Evolutionary conservation across 305 asterid species (phyloP), one percentile per base, ranked within the genome.

Genomic region (Fraxinus xanthoxyloides): DNA sequence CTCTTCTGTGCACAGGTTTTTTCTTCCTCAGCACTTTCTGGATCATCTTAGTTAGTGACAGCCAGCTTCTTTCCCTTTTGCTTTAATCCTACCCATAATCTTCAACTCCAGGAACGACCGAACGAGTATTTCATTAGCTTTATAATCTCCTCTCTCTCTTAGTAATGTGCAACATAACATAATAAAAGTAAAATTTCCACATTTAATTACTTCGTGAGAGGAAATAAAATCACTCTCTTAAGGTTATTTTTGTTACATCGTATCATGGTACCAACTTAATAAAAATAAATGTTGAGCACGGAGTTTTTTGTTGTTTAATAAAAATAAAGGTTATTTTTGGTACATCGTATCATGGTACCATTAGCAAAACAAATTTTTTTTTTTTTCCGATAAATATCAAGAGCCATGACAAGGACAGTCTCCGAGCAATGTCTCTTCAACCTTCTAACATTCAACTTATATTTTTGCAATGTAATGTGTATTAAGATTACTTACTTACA

Each of bases 71-170:
- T 84, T 36, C 82, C 73, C 82, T 83, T 80, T 32, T 32, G 81
- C 82, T 86, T 67, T 82, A 72, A 77, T 82, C 75, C 80, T 83
- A 56, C 84, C 85, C 82, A 76, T 85, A 77, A 17, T 81, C 63
- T 75, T 43, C 19, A 46, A 56, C 61, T 56, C 67, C n/a, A 15
- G 28, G 0, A 26, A 26, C n/a, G n/a, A n/a, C n/a, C n/a, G n/a
- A n/a, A n/a, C n/a, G n/a, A n/a, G n/a, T n/a, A n/a, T n/a, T n/a
- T n/a, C n/a, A n/a, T n/a, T n/a, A n/a, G n/a, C n/a, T n/a, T n/a
- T n/a, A n/a, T n/a, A n/a, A n/a, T n/a, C n/a, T n/a, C n/a, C n/a
- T n/a, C n/a, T n/a, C n/a, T n/a, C n/a, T n/a, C n/a, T n/a, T n/a
- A n/a, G 46, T 43, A 43, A 43, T 43, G n/a, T 12, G 54, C 54